Evolutionary conservation across 768 basidiomycete genomes (phyloP).

Genomic region (Pholiota conissans): DNA sequence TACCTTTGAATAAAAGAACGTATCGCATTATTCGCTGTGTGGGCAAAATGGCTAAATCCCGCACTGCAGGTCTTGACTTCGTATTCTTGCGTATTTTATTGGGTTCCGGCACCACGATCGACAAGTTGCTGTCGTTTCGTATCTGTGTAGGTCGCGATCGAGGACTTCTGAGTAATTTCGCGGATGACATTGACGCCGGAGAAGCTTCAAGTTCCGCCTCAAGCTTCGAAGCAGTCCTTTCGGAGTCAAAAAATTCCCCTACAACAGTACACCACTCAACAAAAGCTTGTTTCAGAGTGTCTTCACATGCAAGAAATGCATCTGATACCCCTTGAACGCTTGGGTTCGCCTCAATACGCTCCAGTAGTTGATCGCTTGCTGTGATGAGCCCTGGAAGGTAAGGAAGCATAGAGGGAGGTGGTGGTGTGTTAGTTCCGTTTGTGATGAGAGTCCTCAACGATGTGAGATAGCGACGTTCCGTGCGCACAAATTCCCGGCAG

Average conservation of each 20-base stretch:
- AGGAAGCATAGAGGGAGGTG: conserved; percentile 50
- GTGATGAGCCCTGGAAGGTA: conserved; percentile 52
- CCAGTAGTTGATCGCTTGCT: conserved; percentile 51
- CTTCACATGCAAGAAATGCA: conserved; percentile 55
- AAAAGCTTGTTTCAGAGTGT: conserved; percentile 54
- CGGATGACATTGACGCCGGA: neutral
- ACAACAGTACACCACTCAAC: conserved; percentile 61
- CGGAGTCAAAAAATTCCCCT: conserved; percentile 42
- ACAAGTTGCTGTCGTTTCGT: conserved; percentile 12
- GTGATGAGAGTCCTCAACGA: conserved; percentile 32
- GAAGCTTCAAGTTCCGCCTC: conserved; percentile 11
- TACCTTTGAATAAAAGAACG: conserved; percentile 60
- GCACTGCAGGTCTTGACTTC: conserved; percentile 30
- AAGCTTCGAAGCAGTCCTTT: conserved; percentile 8
- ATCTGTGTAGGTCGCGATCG: conserved; percentile 5
- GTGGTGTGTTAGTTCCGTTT: conserved; percentile 41
- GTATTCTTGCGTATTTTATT: conserved; percentile 24
- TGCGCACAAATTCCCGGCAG: conserved; percentile 41
- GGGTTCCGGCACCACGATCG: conserved; percentile 19
- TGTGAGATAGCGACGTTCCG: conserved; percentile 41
- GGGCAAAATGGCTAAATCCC: conserved; percentile 65
- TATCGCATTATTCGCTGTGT: conserved; percentile 66
- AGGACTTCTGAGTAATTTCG: conserved; percentile 2
- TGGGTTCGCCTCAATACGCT: conserved; percentile 54
- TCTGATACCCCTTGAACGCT: conserved; percentile 64